Evolutionary conservation across 345 rosid genomes (phyloP), one percentile per base, ranked within the genome.

Genomic region (Capsella bursapastoris): DNA sequence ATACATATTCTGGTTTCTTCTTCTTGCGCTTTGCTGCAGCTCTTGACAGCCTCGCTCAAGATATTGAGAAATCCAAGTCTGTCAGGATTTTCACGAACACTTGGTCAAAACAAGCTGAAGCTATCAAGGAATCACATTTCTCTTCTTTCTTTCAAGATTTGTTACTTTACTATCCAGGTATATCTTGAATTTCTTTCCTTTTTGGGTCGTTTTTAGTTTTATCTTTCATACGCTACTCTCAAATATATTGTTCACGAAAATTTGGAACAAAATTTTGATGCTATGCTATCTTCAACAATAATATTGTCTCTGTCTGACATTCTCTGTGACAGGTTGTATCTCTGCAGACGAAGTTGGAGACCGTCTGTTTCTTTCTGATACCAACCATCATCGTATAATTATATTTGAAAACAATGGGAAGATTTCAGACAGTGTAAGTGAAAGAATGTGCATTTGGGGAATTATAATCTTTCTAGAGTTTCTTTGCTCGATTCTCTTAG

Each of bases 301-400:
- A 73, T 67, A 58, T 22, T 58, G 66, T 65, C 12, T 11, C 13
- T 58, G 37, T 48, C 27, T 48, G 68, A 32, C 41, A 29, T 64
- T 71, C 49, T 58, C 68, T 10, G 31, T 58, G 37, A 25, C 88
- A 95, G 98, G 88, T 52, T 86, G 98, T 70, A 65, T 95, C 61
- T 85, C 91, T 77, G 89, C 89, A 60, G 96, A 92, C 77, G 91
- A 85, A 84, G 68, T 43, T 84, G 86, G 89, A 27, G 51, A 76
- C 61, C 86, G 85, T 34, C 61, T 95, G 50, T 92, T 92, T 79
- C 82, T 95, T 71, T 95, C 99, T 32, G 99, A 95, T 84, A 86
- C 86, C 84, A 92, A 92, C 78, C 97, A 95, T 86, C 99, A 95
- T 80, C 93, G 99, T 27, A 82, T 95, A 62, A 82, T 95, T 40